A percentile compares a stretch with the other conserved stretches of the same genome.
Evolutionary conservation across 169 alveolate genomes (phyloP).

Genomic region (Eimeria sp.): DNA sequence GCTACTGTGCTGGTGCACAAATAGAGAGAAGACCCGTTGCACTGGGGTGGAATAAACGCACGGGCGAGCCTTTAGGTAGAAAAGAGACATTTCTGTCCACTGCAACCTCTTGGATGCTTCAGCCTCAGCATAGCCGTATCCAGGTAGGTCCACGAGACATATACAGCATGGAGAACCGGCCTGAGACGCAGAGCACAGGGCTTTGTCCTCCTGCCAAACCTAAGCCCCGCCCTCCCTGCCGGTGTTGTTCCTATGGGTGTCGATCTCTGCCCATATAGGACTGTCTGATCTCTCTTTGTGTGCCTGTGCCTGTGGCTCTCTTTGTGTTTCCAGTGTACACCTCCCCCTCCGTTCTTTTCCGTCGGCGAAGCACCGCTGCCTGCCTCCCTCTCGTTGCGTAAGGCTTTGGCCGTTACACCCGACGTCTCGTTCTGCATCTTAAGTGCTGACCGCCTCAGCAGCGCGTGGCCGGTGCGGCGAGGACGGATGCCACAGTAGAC

Average conservation of each 20-base stretch:
- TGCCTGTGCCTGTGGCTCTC: neutral
- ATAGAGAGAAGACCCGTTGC: neutral
- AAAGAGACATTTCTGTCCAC: constrained; percentile 85
- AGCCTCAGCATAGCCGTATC: constrained; percentile 86
- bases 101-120: constrained; percentile 74
- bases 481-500: no score
- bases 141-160: constrained; percentile 85
- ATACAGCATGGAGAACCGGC: constrained; percentile 81
- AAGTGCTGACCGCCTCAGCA: neutral
- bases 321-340: neutral
- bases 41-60: neutral
- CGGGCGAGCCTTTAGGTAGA: constrained; percentile 83
- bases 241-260: neutral
- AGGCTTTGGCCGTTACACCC: neutral
- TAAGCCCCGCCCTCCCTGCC: neutral
- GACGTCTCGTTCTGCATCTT: neutral
- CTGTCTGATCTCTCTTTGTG: neutral
- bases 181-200: constrained; percentile 4
- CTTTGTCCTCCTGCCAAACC: neutral
- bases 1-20: neutral
- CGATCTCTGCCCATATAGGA: neutral
- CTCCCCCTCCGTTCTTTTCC: neutral
- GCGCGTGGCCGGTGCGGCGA: no score
- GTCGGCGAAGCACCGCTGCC: neutral
- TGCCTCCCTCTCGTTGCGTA: neutral